Conservation (phyloP, 352 stramenopile species). For the Phytophthora sojae region DNA sequence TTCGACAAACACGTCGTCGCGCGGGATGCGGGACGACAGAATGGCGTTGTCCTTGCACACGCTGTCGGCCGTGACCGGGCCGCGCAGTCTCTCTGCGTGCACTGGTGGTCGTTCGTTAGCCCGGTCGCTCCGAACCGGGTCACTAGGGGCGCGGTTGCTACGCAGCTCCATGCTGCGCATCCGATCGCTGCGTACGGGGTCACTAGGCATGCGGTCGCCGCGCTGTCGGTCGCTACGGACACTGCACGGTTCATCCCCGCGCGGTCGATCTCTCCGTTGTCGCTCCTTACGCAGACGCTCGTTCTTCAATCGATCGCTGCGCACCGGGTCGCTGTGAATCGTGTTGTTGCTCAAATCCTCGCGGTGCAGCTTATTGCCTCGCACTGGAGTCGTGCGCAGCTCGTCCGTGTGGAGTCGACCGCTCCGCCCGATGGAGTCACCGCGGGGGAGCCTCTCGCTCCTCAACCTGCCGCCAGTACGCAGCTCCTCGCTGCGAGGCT, state of each 20-base stretch:
- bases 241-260: constrained; percentile 16
- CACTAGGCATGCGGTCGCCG: constrained; percentile 24
- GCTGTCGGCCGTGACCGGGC: constrained; percentile 40
- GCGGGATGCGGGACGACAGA: constrained; percentile 50
- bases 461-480: constrained; percentile 17
- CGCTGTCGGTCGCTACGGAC: constrained; percentile 12
- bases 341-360: constrained; percentile 27
- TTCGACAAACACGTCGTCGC: constrained; percentile 46
- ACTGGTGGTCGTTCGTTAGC: constrained; percentile 9
- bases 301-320: constrained; percentile 22
- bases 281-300: constrained; percentile 24
- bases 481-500: constrained; percentile 10
- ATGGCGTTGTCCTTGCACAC: constrained; percentile 58
- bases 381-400: constrained; percentile 21
- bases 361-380: constrained; percentile 25
- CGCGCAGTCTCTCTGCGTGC: constrained; percentile 31
- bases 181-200: constrained; percentile 23
- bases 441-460: constrained; percentile 22
- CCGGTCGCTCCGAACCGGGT: constrained; percentile 9
- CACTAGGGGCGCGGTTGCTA: constrained; percentile 11
- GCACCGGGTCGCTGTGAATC: constrained; percentile 26
- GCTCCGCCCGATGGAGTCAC: constrained; percentile 16
- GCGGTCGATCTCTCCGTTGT: constrained; percentile 21
- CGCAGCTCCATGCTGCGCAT: constrained; percentile 17
- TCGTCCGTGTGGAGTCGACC: constrained; percentile 27